Conservation (phyloP, 129 eudicot genomes). For the Pulicaria dysenterica region DNA sequence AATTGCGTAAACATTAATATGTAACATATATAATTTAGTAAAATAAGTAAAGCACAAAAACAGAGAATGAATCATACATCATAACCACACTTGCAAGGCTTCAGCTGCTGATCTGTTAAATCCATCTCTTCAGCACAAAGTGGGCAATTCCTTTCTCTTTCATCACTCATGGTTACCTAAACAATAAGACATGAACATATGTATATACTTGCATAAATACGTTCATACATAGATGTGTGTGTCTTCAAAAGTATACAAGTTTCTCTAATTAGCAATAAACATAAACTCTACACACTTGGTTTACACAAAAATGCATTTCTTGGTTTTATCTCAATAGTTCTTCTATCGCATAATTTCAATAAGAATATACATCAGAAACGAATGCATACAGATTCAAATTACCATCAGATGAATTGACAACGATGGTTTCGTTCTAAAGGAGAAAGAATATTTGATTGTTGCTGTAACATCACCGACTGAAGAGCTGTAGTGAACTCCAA, state of each 20-base stretch:
- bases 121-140: slow-evolving; percentile 99
- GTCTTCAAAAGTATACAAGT: slow-evolving; percentile 6
- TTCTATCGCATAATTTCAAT: no score
- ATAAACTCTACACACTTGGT: neutral
- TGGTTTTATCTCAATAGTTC: no score
- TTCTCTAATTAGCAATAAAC: slow-evolving; percentile 21
- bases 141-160: slow-evolving; percentile 97
- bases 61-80: slow-evolving; percentile 44
- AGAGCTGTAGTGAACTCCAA: no score
- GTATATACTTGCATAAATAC: neutral
- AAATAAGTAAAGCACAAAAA: slow-evolving; percentile 16
- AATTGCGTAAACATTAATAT: neutral
- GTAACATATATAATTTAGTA: neutral
- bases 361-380: no score
- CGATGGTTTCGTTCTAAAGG: no score
- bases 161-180: slow-evolving; percentile 65
- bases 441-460: no score
- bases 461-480: no score
- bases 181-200: slow-evolving; percentile 20
- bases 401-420: no score
- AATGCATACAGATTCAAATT: no score
- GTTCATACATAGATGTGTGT: neutral
- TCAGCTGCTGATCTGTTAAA: slow-evolving; percentile 95
- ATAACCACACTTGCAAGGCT: slow-evolving; percentile 95
- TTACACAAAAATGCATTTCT: slow-evolving; percentile 2